Percentiles rank a stretch among this genome's conserved stretches.
Evolutionary conservation across 2,329 filamentous ascomycete species (phyloP).

Genomic region (Aspergillus intermedius): DNA sequence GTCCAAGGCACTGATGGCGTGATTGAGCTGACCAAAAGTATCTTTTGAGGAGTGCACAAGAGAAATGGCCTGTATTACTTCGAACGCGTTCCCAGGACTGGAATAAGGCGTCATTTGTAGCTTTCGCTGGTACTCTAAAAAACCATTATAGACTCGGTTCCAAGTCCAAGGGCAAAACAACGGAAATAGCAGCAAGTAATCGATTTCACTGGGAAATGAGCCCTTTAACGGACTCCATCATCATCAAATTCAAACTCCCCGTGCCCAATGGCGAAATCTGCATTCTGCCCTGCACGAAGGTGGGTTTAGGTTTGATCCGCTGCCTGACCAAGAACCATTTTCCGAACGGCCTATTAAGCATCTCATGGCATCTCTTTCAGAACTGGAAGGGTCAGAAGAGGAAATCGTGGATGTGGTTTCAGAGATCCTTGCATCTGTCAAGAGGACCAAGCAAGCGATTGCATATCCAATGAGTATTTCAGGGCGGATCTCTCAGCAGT

Average conservation of each 20-base stretch:
- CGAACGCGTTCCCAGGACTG: slow-evolving; percentile 4
- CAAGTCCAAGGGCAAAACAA: not conserved
- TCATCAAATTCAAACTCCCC: slow-evolving; percentile 3
- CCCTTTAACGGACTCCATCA: slow-evolving; percentile 6
- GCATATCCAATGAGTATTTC: not conserved
- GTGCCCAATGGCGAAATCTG: slow-evolving; percentile 4
- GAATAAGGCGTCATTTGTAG: not conserved
- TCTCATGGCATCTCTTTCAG: no score
- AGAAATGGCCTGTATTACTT: slow-evolving; percentile 3
- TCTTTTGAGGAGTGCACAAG: not conserved
- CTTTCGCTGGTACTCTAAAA: not conserved
- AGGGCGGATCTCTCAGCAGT: no score
- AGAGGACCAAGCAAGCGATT: not conserved
- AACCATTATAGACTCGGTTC: not conserved
- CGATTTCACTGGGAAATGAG: slow-evolving; percentile 6
- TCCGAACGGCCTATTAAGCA: not conserved
- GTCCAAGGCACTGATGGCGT: not conserved
- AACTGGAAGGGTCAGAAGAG: no score
- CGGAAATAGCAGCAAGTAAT: not conserved
- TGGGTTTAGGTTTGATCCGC: not conserved
- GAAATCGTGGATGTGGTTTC: no score
- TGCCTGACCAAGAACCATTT: not conserved
- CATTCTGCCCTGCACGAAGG: not conserved
- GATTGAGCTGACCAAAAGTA: not conserved
- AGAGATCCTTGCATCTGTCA: no score